Conservation (phyloP, 305 asterid genomes). For the Fraxinus platypoda region DNA sequence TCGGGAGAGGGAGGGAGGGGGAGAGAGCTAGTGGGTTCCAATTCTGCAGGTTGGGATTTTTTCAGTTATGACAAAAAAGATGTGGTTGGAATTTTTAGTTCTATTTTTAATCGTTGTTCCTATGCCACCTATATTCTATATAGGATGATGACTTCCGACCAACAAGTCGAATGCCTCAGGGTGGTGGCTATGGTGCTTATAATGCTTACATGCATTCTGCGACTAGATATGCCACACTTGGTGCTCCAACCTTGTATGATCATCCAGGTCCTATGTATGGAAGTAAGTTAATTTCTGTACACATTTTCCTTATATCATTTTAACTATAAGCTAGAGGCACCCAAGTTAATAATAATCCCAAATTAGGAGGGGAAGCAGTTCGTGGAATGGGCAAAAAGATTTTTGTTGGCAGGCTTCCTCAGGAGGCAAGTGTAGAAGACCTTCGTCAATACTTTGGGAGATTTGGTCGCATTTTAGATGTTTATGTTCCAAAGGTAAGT, state of each 20-base stretch:
- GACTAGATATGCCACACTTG: constrained; percentile 94
- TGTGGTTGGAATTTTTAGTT: neutral
- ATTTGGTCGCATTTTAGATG: constrained; percentile 92
- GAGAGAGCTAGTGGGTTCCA: neutral
- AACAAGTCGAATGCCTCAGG: constrained; percentile 62
- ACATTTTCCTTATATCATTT: neutral
- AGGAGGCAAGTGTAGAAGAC: constrained; percentile 91
- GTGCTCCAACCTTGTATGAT: constrained; percentile 92
- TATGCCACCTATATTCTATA: neutral
- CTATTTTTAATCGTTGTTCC: neutral
- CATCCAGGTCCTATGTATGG: constrained; percentile 71
- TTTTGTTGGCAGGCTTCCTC: constrained; percentile 97
- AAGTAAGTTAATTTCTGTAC: constrained; percentile 52
- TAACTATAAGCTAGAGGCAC: neutral
- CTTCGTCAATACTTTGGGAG: constrained; percentile 92
- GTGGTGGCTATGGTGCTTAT: constrained; percentile 87
- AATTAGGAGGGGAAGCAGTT: constrained; percentile 57
- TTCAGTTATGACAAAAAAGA: neutral
- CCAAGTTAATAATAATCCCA: constrained; percentile 12
- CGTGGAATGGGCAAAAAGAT: constrained; percentile 94
- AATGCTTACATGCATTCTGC: constrained; percentile 85
- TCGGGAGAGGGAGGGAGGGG: neutral
- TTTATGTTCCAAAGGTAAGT: constrained; percentile 85
- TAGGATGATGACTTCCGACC: constrained; percentile 93
- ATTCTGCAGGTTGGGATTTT: neutral